Conservation (phyloP, 192 early-diverging fungal genomes). For the Coemansia sp. region DNA sequence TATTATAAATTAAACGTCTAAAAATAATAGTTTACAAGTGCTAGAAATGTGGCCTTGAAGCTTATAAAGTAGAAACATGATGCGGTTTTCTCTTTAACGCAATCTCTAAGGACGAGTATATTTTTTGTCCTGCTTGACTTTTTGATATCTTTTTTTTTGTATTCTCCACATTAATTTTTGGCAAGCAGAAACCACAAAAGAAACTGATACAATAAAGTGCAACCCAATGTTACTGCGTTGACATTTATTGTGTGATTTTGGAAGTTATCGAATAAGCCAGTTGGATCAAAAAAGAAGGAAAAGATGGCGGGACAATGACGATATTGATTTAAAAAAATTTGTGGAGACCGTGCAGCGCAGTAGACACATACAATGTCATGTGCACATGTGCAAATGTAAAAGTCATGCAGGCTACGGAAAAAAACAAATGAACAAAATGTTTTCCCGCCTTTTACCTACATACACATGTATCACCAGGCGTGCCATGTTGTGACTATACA, state of each 20-base stretch:
- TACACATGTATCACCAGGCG: neutral
- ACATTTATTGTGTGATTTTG: neutral
- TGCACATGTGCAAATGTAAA: neutral
- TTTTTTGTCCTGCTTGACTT: neutral
- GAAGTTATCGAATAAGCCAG: no score
- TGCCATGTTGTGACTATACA: neutral
- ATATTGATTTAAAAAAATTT: neutral
- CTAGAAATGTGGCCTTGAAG: neutral
- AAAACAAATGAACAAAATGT: neutral
- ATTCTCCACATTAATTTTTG: neutral
- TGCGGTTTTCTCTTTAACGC: neutral
- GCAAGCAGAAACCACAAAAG: neutral
- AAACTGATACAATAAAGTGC: neutral
- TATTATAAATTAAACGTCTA: no score
- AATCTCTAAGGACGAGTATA: neutral
- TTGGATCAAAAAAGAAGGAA: neutral
- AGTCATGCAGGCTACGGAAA: neutral
- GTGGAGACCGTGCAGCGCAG: constrained; percentile 1
- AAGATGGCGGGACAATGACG: neutral
- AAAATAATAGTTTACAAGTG: neutral
- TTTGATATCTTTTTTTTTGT: neutral
- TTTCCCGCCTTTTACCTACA: neutral
- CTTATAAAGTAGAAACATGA: neutral
- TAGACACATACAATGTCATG: neutral
- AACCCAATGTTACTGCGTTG: neutral